These are phyloP conservation scores for Raphanus raphanistrum DNA, from an alignment of 345 rosid genomes.

Conservation along the genomic window DNA sequence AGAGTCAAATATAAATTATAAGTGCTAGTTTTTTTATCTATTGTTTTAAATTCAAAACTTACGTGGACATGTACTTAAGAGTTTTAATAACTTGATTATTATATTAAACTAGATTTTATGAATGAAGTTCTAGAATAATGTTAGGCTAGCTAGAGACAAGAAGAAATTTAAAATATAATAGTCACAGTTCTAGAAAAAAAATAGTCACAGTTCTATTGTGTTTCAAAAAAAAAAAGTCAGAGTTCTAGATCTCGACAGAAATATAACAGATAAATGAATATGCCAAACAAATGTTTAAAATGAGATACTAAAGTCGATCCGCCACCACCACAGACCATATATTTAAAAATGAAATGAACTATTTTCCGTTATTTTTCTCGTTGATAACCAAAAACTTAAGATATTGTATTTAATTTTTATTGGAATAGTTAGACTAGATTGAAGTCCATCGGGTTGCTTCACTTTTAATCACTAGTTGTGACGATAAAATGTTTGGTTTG, in stretches of 20 bases:
- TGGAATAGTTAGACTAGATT: background rate
- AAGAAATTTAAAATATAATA: background rate
- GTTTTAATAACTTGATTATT: background rate
- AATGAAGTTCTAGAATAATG: background rate
- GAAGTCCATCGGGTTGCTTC: constrained; percentile 6
- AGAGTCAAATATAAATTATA: constrained; percentile 15
- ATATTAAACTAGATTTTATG: background rate
- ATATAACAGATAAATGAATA: background rate
- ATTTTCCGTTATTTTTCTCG: background rate
- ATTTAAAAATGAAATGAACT: background rate
- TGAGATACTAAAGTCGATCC: background rate
- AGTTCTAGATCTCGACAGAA: background rate
- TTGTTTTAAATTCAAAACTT: constrained; percentile 1
- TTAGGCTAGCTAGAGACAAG: constrained; percentile 3
- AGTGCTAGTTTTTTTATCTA: background rate
- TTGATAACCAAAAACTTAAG: background rate
- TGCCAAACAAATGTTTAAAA: constrained; percentile 5
- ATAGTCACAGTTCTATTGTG: background rate
- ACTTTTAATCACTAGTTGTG: background rate
- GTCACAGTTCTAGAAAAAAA: background rate
- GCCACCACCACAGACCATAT: constrained; percentile 2
- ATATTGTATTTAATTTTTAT: background rate
- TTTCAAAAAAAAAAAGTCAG: background rate
- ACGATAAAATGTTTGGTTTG: background rate
- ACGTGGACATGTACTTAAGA: constrained; percentile 1